Base-by-base conservation (phyloP, 2,329 filamentous ascomycete species). In the Coniochaeta sp. region DNA sequence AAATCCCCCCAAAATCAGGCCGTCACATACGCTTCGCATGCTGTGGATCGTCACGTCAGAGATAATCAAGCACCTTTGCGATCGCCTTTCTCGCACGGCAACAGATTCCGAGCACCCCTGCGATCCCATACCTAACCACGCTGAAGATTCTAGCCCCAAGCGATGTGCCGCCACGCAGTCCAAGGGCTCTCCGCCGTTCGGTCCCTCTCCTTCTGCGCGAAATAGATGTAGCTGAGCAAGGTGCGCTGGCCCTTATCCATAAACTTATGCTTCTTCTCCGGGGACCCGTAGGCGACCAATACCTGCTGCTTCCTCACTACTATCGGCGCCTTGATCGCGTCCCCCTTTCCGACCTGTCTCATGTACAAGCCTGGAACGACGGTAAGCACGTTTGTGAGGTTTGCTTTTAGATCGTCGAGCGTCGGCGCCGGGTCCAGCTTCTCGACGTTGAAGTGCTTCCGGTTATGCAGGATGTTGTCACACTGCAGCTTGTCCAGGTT, bases 291-390 rank as follows among this genome's bases (percentile, higher is more conserved):
- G 4, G 72, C 75, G 16, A 77, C 73, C 17, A 77, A 63, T 62
- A 75, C 67, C 59, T 71, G 70, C 63, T 77, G 75, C 62, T 70
- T 73, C 28, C 70, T 68, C n/a, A 77, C 67, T 9, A 74, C 61
- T 9, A 62, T 65, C 0, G 73, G 70, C 57, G 72, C 70, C 60
- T 70, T 70, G 60, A 75, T 69, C 3, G 66, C 63, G 60, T 73
- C 68, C 11, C 67, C 68, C 60, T 68, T 71, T 11, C 73, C 72
- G 14, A 74, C 68, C 59, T 72, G 69, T 11, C 71, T 69, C 66
- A 76, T 72, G 62, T 70, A 71, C 16, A 77, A 65, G 12, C 72
- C 72, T 2, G 76, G 76, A 0, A 63, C 63, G 4, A 74, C 63
- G 0, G 73, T 73, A 38, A 71, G 73, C 3, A 78, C 67, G 52